phyloP scores from a whole-genome alignment of 495 filamentous ascomycete genomes.

The Achaetomiella virescens region DNA sequence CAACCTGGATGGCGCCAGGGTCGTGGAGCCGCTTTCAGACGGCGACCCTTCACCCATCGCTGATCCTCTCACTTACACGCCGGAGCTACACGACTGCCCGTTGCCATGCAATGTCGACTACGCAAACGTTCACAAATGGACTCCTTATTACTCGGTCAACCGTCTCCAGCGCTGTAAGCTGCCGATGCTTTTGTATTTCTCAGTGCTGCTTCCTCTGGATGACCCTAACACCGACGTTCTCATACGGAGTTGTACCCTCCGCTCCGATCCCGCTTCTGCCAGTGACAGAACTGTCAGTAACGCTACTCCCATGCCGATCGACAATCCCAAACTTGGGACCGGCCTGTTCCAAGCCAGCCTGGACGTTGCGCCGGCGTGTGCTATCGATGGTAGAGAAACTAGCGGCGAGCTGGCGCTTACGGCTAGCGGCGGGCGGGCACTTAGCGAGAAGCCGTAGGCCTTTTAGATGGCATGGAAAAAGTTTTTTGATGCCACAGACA shows the following conservation, averaged over 20 bases:
- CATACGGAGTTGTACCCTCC: not conserved
- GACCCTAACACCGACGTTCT: not conserved
- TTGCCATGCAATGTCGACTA: not conserved
- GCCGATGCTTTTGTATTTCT: not conserved
- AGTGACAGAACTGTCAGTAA: not conserved
- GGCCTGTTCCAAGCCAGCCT: not conserved
- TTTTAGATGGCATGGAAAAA: not conserved
- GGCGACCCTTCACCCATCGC: not conserved
- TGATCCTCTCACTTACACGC: not conserved
- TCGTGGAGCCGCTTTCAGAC: not conserved
- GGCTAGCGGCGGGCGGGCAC: not conserved
- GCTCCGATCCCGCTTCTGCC: not conserved
- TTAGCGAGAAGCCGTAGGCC: not conserved
- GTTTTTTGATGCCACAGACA: conserved; percentile 9
- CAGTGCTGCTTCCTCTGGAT: not conserved
- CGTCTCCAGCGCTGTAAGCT: too few relatives aligned
- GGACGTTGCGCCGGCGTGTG: not conserved
- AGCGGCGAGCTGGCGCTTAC: not conserved
- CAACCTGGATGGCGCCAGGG: not conserved
- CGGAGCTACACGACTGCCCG: not conserved
- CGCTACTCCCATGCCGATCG: not conserved
- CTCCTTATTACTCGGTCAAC: too few relatives aligned
- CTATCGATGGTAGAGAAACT: not conserved
- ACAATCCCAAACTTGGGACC: not conserved
- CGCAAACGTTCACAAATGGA: too few relatives aligned